These are phyloP conservation scores for Trametes pubescens DNA, from an alignment of 1,284 basidiomycete species.

Conservation along the genomic window DNA sequence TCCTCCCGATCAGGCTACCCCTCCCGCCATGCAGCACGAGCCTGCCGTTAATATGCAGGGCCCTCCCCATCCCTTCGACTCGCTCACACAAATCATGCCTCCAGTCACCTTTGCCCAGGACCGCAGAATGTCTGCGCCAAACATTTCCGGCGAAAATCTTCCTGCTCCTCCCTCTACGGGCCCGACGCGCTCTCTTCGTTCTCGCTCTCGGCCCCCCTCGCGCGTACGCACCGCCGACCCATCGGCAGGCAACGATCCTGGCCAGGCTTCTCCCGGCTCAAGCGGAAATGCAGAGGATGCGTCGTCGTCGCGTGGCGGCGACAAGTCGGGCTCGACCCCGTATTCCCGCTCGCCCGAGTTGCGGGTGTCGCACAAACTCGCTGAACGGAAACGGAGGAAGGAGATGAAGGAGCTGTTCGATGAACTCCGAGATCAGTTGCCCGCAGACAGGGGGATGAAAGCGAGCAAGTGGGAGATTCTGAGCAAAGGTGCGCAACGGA, in stretches of 20 bases:
- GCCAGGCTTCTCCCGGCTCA: constrained; percentile 50
- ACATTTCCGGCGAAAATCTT: constrained; percentile 50
- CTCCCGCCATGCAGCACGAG: constrained; percentile 50
- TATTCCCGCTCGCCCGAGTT: constrained; percentile 95
- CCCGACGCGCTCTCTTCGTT: constrained; percentile 63
- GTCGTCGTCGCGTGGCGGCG: constrained; percentile 24
- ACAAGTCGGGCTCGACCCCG: constrained; percentile 68
- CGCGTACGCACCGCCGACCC: constrained; percentile 56
- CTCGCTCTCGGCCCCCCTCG: constrained; percentile 77
- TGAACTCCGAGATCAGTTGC: constrained; percentile 89
- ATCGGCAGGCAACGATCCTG: constrained; percentile 43
- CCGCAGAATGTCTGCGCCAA: constrained; percentile 78
- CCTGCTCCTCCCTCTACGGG: constrained; percentile 51
- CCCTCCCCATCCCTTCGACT: constrained; percentile 53
- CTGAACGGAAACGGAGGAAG: constrained; percentile 92
- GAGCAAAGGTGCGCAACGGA: constrained; percentile 76
- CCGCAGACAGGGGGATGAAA: constrained; percentile 92
- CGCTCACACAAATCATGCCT: constrained; percentile 56
- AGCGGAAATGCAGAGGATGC: constrained; percentile 38
- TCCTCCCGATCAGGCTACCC: constrained; percentile 44
- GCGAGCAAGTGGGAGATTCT: constrained; percentile 98
- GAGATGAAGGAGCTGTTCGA: constrained; percentile 99
- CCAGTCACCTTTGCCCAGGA: constrained; percentile 66
- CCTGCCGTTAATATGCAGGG: constrained; percentile 48
- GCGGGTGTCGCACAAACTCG: constrained; percentile 92